A percentile compares a stretch with the other conserved stretches of the same genome.
Evolutionary conservation across 805 yeast species (phyloP).

Genomic region (Yamadazyma philogaea): DNA sequence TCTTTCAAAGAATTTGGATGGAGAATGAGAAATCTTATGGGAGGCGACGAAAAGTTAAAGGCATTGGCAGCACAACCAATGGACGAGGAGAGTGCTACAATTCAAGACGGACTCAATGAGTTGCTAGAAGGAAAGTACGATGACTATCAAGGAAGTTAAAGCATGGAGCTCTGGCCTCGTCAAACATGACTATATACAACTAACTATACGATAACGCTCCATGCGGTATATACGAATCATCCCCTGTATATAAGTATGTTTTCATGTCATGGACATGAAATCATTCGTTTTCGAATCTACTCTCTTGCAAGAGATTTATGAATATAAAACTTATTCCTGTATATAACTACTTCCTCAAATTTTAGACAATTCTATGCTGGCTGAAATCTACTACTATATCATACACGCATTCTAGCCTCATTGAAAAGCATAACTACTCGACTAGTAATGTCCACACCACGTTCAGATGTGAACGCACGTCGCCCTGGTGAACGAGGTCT

Average conservation of each 20-base stretch:
- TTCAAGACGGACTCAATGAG: constrained; percentile 54
- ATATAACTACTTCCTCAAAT: background rate
- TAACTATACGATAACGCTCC: no score
- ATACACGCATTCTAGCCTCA: background rate
- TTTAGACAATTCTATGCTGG: constrained; percentile 3
- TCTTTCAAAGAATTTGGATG: constrained; percentile 66
- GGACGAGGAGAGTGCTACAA: constrained; percentile 58
- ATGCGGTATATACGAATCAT: background rate
- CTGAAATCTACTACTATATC: background rate
- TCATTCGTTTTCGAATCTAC: background rate
- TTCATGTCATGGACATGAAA: no score
- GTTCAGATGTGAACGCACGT: constrained; percentile 1
- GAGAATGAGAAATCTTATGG: constrained; percentile 60
- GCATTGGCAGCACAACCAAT: constrained; percentile 37
- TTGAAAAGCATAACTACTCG: background rate
- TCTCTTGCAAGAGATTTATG: background rate
- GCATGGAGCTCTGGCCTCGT: background rate
- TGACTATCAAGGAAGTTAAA: background rate
- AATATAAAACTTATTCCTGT: constrained; percentile 5
- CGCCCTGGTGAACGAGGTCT: constrained; percentile 2
- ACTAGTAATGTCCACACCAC: constrained; percentile 9
- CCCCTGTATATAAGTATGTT: background rate
- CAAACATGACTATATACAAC: no score
- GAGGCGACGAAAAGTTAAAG: constrained; percentile 62
- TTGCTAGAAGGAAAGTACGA: constrained; percentile 47